Conservation (phyloP, 331 rosid species). For the Stylosanthes scabra region DNA sequence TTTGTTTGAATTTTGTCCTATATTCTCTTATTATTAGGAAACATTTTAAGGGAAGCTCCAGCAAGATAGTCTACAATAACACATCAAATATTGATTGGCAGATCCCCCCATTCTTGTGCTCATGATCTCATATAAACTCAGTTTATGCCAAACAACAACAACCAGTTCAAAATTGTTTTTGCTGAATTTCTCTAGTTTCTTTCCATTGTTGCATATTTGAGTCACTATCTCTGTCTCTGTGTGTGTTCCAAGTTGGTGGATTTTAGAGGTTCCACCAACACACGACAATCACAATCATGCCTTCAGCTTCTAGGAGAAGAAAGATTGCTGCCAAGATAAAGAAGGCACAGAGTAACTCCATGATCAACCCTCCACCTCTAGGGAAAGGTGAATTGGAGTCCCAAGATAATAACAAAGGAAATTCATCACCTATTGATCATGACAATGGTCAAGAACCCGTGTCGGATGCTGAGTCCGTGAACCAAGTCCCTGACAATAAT, state of each 20-base stretch:
- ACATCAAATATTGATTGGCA: no score
- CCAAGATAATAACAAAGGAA: conserved; percentile 57
- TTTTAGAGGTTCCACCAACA: conserved; percentile 30
- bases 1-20: no score
- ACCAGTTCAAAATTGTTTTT: no score
- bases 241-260: conserved; percentile 21
- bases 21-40: no score
- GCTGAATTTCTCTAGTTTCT: no score
- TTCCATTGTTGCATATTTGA: not conserved
- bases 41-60: no score
- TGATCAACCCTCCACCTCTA: conserved; percentile 45
- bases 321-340: conserved; percentile 89
- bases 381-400: conserved; percentile 63
- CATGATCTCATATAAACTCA: no score
- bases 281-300: conserved; percentile 60
- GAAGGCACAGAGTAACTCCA: conserved; percentile 64
- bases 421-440: conserved; percentile 52
- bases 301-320: conserved; percentile 87
- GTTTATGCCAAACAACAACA: no score
- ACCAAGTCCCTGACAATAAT: conserved; percentile 45
- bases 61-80: no score
- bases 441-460: conserved; percentile 41
- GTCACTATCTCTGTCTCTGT: conserved; percentile 4
- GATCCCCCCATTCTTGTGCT: no score
- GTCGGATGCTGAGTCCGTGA: conserved; percentile 41